Evolutionary conservation across 352 stramenopile genomes (phyloP).

Genomic region (Phytophthora hybrid): DNA sequence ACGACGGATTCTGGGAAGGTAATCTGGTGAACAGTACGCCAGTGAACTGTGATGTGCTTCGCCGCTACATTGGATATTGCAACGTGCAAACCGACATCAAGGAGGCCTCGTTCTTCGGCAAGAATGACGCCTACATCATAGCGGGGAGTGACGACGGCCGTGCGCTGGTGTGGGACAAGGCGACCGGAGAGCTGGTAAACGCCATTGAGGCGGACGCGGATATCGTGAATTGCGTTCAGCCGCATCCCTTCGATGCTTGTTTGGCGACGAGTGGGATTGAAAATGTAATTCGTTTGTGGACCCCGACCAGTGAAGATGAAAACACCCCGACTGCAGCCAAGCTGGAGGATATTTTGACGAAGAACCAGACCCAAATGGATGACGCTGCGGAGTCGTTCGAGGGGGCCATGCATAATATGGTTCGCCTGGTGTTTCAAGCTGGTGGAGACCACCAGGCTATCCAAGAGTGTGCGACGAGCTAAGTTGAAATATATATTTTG

Average conservation of each 20-base stretch:
- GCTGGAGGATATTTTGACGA: constrained; percentile 56
- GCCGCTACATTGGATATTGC: constrained; percentile 87
- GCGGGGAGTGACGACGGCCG: constrained; percentile 88
- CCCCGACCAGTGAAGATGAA: constrained; percentile 54
- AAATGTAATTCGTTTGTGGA: constrained; percentile 85
- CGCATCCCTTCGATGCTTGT: constrained; percentile 79
- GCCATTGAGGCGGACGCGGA: constrained; percentile 85
- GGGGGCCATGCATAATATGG: constrained; percentile 62
- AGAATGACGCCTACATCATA: constrained; percentile 88
- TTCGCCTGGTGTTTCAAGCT: constrained; percentile 76
- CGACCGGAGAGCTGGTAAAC: constrained; percentile 81
- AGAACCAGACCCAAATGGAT: constrained; percentile 79
- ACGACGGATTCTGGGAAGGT: constrained; percentile 69
- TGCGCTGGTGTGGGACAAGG: constrained; percentile 89
- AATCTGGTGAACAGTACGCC: constrained; percentile 38
- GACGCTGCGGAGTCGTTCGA: constrained; percentile 56
- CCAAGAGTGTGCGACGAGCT: constrained; percentile 78
- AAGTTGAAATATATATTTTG: not conserved
- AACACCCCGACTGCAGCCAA: constrained; percentile 55
- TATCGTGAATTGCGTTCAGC: constrained; percentile 92
- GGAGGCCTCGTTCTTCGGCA: constrained; percentile 88
- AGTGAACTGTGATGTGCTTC: constrained; percentile 73
- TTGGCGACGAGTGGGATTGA: constrained; percentile 88
- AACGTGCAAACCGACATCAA: constrained; percentile 93
- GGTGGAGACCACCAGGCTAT: constrained; percentile 59